Conservation (phyloP, 306 rosid species). For the Quercus variabilis region DNA sequence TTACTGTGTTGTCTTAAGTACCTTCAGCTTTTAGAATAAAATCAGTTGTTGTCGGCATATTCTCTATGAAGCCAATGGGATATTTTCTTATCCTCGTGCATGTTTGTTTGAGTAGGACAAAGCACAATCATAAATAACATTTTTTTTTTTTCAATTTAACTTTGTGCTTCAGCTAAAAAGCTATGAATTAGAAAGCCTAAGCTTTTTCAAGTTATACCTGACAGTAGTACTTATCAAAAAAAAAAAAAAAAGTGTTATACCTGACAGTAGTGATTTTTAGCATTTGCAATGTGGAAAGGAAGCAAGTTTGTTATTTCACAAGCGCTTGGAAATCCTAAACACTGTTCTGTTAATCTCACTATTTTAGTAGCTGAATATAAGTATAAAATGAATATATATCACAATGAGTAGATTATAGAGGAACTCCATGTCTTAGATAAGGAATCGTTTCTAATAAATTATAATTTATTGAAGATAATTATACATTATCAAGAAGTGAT, state of each 20-base stretch:
- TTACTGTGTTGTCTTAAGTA: conserved; percentile 15
- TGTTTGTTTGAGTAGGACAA: not conserved
- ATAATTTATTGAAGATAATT: no score
- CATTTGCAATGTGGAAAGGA: not conserved
- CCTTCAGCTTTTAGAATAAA: conserved; percentile 12
- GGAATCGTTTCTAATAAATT: no score
- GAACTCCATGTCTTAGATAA: no score
- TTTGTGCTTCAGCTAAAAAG: not conserved
- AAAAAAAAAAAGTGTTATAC: not conserved
- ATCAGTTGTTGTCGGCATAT: not conserved
- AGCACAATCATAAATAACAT: not conserved
- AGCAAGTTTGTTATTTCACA: not conserved
- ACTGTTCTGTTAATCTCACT: not conserved
- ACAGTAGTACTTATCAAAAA: not conserved
- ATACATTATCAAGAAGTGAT: no score
- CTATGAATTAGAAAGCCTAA: not conserved
- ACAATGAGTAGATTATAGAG: no score
- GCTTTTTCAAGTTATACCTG: not conserved
- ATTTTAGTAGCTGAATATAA: not conserved
- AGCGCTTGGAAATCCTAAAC: not conserved
- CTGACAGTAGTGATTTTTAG: not conserved
- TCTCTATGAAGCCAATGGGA: no score
- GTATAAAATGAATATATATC: no score
- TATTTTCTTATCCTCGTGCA: no score
- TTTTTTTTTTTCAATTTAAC: not conserved